Evolutionary conservation across 2,329 filamentous ascomycete species (phyloP), one percentile per base, ranked within the genome.

Genomic region (Beauveria caledonica): DNA sequence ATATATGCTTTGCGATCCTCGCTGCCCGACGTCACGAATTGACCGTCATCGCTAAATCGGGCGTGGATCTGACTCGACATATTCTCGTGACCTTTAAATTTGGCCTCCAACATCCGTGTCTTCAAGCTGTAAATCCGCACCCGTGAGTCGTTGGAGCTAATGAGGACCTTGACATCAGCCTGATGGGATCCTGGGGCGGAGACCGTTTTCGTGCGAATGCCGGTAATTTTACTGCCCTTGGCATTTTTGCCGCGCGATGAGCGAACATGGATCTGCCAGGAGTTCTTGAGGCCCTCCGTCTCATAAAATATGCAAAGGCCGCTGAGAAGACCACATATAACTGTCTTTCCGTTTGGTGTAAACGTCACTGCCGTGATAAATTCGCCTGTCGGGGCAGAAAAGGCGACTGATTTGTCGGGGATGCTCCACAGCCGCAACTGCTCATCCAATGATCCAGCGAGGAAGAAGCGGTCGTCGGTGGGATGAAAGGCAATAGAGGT

Each of bases 181-280:
- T 82, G 82, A 13, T 72, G 8, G 71, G 54, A 8, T 65, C 71
- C 3, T 65, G 50, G 2, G 10, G 42, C 23, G 86, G 85, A 53
- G 85, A 58, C n/a, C 6, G 21, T 78, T 17, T 77, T 73, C 64
- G 91, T 88, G 68, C 93, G 86, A 58, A 99, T 96, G 7, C 92
- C 92, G 0, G 94, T 97, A 66, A 99, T 96, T 71, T 99, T 99
- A 76, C 92, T 96, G 6, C 93, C 93, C 71, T 96, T 97, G 5
- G 92, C 89, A 69, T 97, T 97, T 70, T 92, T 92, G 3, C 94
- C 93, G 62, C 92, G 83, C 0, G 91, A 91, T 0, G 92, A 97
- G 49, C 92, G 86, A n/a, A 97, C 92, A 65, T 96, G 92, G 33
- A 97, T 87, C 70, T 97, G 92, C 1, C 88, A 88, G 65, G 90